A percentile compares a stretch with the other conserved stretches of the same genome.
phyloP scores from a whole-genome alignment of 305 asterid genomes.

The Solanum chacoense region DNA sequence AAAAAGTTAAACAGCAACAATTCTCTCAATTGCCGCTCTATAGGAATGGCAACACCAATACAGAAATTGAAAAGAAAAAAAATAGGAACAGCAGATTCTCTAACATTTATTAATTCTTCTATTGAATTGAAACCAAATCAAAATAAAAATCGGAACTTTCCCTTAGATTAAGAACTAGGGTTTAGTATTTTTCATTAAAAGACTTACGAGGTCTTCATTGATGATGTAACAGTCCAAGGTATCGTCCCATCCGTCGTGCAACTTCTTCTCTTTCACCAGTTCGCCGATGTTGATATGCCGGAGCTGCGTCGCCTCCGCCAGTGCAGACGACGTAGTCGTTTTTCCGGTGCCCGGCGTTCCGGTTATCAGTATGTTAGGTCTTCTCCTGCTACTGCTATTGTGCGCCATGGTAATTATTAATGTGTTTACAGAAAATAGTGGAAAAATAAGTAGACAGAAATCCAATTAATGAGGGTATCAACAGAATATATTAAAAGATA shows the following conservation, averaged over 20 bases:
- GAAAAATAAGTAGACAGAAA: background rate
- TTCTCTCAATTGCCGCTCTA: background rate
- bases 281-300: conserved; percentile 82
- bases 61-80: background rate
- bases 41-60: background rate
- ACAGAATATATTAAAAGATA: background rate
- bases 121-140: background rate
- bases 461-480: background rate
- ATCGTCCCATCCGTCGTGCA: conserved; percentile 96
- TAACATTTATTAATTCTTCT: background rate
- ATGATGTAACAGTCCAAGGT: conserved; percentile 65
- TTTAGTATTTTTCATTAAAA: background rate
- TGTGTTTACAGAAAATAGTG: background rate
- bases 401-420: conserved; percentile 26
- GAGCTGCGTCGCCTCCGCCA: conserved; percentile 65
- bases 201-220: conserved; percentile 88
- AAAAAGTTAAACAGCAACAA: background rate
- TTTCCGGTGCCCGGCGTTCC: conserved; percentile 97
- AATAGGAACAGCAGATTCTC: background rate
- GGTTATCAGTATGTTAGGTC: conserved; percentile 70
- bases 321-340: conserved; percentile 66
- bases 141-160: background rate
- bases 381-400: conserved; percentile 25
- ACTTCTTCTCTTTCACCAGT: conserved; percentile 72
- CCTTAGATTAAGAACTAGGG: background rate